Percentiles rank a stretch among this genome's conserved stretches.
These are phyloP conservation scores for Pseudogymnoascus sp. DNA, from an alignment of 2,329 filamentous ascomycete species.

Conservation along the genomic window DNA sequence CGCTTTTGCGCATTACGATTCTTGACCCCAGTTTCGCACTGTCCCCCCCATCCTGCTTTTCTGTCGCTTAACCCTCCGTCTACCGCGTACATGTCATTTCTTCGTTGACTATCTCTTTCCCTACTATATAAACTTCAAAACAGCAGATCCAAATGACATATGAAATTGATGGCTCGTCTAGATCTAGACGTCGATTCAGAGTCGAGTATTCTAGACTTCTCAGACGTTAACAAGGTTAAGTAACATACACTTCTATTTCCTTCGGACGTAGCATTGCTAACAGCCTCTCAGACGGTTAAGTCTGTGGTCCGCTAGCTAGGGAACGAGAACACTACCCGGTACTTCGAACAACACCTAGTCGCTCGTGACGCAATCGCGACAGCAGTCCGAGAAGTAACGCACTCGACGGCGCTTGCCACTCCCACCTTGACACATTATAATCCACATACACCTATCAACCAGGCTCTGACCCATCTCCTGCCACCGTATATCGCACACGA, in stretches of 20 bases:
- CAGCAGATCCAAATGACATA: background rate
- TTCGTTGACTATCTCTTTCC: background rate
- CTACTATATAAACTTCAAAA: background rate
- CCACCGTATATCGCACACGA: no score
- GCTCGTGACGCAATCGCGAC: slow-evolving; percentile 14
- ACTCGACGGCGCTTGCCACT: slow-evolving; percentile 15
- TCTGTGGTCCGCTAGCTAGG: slow-evolving; percentile 13
- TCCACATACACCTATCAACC: slow-evolving; percentile 11
- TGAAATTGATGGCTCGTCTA: background rate
- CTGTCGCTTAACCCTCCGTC: no score
- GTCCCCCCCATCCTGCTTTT: no score
- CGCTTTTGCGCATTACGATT: background rate
- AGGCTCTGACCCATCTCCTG: slow-evolving; percentile 6
- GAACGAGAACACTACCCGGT: slow-evolving; percentile 15
- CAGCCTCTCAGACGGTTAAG: slow-evolving; percentile 10
- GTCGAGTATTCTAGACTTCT: slow-evolving; percentile 12
- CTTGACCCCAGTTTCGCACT: background rate
- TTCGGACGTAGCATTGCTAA: slow-evolving; percentile 13
- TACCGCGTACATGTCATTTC: background rate
- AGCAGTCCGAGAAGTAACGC: slow-evolving; percentile 15
- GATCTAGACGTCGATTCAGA: slow-evolving; percentile 4
- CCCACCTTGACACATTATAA: slow-evolving; percentile 12
- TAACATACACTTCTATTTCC: slow-evolving; percentile 5
- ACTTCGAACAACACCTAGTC: slow-evolving; percentile 15
- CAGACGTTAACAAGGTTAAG: slow-evolving; percentile 13